Conservation (phyloP, 1,284 basidiomycete species). For the Fomes fomentarius region DNA sequence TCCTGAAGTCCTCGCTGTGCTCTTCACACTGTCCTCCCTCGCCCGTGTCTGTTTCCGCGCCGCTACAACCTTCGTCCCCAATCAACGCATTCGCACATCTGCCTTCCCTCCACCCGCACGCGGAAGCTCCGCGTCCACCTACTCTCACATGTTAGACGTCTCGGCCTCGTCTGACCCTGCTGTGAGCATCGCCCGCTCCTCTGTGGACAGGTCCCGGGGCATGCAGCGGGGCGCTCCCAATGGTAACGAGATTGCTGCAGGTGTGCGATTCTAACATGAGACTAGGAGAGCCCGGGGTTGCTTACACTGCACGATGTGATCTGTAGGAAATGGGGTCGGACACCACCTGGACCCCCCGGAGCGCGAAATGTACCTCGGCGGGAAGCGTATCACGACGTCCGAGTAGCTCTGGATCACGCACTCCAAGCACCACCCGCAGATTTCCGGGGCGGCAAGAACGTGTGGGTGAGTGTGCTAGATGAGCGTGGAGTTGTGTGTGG, state of each 20-base stretch:
- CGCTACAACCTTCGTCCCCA: too few relatives aligned
- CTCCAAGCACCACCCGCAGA: constrained; percentile 38
- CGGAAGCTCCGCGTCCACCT: constrained; percentile 7
- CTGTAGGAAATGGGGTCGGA: too few relatives aligned
- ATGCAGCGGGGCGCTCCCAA: not conserved
- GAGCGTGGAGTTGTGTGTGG: constrained; percentile 58
- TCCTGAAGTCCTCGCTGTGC: constrained; percentile 1
- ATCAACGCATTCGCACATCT: constrained; percentile 45
- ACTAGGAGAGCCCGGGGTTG: too few relatives aligned
- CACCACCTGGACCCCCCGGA: too few relatives aligned
- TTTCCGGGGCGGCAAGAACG: constrained; percentile 47
- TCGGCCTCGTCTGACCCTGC: constrained; percentile 5
- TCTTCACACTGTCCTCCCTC: not conserved
- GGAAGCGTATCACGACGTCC: too few relatives aligned
- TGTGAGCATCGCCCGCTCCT: constrained; percentile 30
- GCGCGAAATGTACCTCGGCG: too few relatives aligned
- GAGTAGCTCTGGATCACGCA: too few relatives aligned
- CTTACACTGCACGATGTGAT: too few relatives aligned
- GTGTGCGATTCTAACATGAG: too few relatives aligned
- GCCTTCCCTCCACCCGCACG: constrained; percentile 2
- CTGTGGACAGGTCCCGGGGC: constrained; percentile 17
- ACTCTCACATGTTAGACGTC: not conserved
- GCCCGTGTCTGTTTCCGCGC: too few relatives aligned
- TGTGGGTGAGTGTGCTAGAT: constrained; percentile 61
- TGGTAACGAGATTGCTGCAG: too few relatives aligned